phyloP scores from a whole-genome alignment of 345 rosid genomes.

The Eucalyptus pauciflora region DNA sequence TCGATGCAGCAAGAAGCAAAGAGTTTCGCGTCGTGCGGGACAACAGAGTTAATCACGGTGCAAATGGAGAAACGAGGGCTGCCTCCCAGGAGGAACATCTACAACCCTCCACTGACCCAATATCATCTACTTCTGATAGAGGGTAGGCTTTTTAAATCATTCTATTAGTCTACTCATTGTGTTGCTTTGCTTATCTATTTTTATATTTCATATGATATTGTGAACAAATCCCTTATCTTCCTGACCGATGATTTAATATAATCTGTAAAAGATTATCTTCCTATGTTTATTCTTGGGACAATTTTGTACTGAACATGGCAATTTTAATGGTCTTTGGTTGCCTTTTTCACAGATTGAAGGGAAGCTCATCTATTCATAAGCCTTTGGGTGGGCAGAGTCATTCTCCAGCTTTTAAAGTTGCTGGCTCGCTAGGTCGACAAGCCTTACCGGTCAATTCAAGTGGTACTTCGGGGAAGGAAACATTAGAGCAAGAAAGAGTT shows the following conservation, averaged over 20 bases:
- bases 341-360: conserved; percentile 14
- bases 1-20: conserved; percentile 25
- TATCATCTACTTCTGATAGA: conserved; percentile 11
- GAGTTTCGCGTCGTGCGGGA: conserved; percentile 61
- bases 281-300: neutral
- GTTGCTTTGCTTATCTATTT: neutral
- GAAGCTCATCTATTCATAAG: conserved; percentile 23
- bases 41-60: conserved; percentile 44
- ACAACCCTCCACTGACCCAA: conserved; percentile 15
- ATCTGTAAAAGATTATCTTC: neutral
- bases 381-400: conserved; percentile 12
- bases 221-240: neutral
- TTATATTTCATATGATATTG: neutral
- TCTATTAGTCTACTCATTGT: neutral
- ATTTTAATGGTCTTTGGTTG: neutral
- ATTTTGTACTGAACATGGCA: neutral
- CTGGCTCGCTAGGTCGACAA: conserved; percentile 16
- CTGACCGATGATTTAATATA: neutral
- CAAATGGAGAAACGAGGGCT: conserved; percentile 32
- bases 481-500: conserved; percentile 17
- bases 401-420: conserved; percentile 15
- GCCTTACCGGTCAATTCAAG: conserved; percentile 9
- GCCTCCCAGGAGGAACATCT: conserved; percentile 15
- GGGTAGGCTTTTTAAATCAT: conserved; percentile 22
- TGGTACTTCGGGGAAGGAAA: conserved; percentile 13